Percentiles rank a stretch among this genome's conserved stretches.
These are phyloP conservation scores for Eucalyptus regnans DNA, from an alignment of 345 rosid genomes.

Conservation along the genomic window DNA sequence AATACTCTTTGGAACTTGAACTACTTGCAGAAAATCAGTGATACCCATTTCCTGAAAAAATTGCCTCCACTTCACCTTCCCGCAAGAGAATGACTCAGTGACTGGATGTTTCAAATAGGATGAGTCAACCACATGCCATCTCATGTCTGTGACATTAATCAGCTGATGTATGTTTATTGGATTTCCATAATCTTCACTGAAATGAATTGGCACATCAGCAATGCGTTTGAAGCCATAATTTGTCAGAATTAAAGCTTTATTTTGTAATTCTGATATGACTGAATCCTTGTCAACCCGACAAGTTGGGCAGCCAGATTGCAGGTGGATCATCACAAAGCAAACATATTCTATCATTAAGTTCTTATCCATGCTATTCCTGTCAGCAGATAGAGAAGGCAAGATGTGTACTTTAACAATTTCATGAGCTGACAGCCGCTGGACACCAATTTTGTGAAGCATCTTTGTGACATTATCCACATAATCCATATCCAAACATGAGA, in stretches of 20 bases:
- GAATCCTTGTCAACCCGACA: slow-evolving; percentile 55
- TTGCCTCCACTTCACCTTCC: slow-evolving; percentile 65
- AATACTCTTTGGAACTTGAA: slow-evolving; percentile 51
- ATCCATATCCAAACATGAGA: slow-evolving; percentile 9
- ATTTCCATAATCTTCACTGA: slow-evolving; percentile 64
- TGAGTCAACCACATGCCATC: slow-evolving; percentile 71
- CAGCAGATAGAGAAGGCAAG: slow-evolving; percentile 54
- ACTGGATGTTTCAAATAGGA: slow-evolving; percentile 72
- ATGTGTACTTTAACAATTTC: slow-evolving; percentile 71
- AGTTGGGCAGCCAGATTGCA: slow-evolving; percentile 57
- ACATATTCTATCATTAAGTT: slow-evolving; percentile 61
- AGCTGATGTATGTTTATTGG: slow-evolving; percentile 43
- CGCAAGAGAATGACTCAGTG: slow-evolving; percentile 26
- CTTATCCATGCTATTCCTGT: slow-evolving; percentile 6
- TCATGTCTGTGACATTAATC: slow-evolving; percentile 31
- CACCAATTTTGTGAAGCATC: slow-evolving; percentile 70
- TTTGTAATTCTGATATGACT: slow-evolving; percentile 46
- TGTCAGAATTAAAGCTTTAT: slow-evolving; percentile 61
- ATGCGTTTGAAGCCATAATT: slow-evolving; percentile 61
- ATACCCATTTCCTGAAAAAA: slow-evolving; percentile 82
- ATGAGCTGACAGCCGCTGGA: slow-evolving; percentile 81
- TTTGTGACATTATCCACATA: slow-evolving; percentile 29
- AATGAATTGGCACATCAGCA: slow-evolving; percentile 60
- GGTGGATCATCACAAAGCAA: slow-evolving; percentile 89
- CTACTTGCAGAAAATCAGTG: slow-evolving; percentile 75